phyloP scores from a whole-genome alignment of 2,329 filamentous ascomycete genomes.

The Cladophialophora exuberans region DNA sequence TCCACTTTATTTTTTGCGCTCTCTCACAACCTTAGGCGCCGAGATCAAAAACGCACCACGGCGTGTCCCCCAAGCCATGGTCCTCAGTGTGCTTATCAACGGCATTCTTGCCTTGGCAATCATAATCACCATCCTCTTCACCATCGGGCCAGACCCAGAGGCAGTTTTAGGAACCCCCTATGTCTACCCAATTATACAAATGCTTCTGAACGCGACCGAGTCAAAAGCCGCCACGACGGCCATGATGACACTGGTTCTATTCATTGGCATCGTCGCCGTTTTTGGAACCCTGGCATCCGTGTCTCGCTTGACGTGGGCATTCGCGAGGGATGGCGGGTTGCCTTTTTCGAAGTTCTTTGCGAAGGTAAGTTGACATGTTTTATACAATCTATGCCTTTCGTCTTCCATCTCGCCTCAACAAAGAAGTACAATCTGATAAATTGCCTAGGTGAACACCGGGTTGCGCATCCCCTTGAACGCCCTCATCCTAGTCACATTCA shows the following conservation, averaged over 20 bases:
- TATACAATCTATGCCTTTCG: no score
- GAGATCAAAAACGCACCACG: constrained; percentile 46
- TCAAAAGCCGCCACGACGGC: constrained; percentile 48
- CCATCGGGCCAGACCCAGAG: constrained; percentile 32
- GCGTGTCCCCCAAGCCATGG: constrained; percentile 40
- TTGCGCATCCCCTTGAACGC: constrained; percentile 22
- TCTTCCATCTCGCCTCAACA: background rate
- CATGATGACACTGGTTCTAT: constrained; percentile 50
- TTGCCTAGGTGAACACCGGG: constrained; percentile 40
- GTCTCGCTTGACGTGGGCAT: constrained; percentile 56
- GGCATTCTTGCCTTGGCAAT: constrained; percentile 35
- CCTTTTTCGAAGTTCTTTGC: constrained; percentile 47
- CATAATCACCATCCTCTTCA: constrained; percentile 33
- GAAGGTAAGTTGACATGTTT: constrained; percentile 13
- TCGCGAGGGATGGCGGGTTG: constrained; percentile 54
- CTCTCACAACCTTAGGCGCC: constrained; percentile 31
- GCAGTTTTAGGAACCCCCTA: constrained; percentile 41
- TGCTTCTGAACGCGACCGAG: constrained; percentile 48
- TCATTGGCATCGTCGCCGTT: constrained; percentile 51
- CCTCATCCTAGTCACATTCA: constrained; percentile 20
- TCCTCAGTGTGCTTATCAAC: constrained; percentile 40
- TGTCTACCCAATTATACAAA: constrained; percentile 49
- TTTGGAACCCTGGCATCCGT: constrained; percentile 56
- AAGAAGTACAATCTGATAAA: background rate
- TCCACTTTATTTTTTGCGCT: background rate